A percentile compares a stretch with the other conserved stretches of the same genome.
These are phyloP conservation scores for Debaryomycetaceae sp. DNA, from an alignment of 1,139 yeast species.

Conservation along the genomic window DNA sequence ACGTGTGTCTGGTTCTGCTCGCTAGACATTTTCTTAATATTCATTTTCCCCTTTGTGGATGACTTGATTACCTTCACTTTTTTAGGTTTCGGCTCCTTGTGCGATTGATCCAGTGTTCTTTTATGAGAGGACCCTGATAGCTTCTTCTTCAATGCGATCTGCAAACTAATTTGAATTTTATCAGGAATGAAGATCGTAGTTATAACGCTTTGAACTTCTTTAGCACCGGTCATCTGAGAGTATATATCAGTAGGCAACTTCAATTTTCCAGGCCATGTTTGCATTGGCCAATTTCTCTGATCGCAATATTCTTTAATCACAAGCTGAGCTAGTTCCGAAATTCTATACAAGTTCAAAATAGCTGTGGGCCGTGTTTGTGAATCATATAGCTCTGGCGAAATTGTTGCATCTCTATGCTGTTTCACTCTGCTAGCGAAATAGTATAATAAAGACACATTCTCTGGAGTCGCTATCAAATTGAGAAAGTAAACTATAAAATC, in stretches of 20 bases:
- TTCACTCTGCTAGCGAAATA: constrained; percentile 78
- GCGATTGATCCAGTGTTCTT: constrained; percentile 4
- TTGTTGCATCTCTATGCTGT: constrained; percentile 63
- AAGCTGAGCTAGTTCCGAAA: constrained; percentile 73
- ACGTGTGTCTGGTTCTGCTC: constrained; percentile 10
- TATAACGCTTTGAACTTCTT: constrained; percentile 44
- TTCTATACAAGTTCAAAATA: constrained; percentile 47
- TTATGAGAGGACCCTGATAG: constrained; percentile 14
- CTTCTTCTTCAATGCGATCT: constrained; percentile 21
- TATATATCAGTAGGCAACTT: constrained; percentile 65
- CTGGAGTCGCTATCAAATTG: constrained; percentile 57
- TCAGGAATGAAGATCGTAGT: constrained; percentile 51
- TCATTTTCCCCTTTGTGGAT: background rate
- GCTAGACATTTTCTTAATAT: background rate
- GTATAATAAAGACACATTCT: constrained; percentile 69
- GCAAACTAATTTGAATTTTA: constrained; percentile 26
- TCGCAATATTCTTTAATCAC: constrained; percentile 59
- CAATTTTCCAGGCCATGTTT: constrained; percentile 79
- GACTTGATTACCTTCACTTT: constrained; percentile 1
- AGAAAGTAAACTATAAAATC: constrained; percentile 61
- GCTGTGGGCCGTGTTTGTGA: constrained; percentile 20
- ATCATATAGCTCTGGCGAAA: constrained; percentile 35
- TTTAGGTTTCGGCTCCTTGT: background rate
- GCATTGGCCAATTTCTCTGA: constrained; percentile 61
- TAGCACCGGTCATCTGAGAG: constrained; percentile 47